Conservation (phyloP, 495 filamentous ascomycete genomes). For the Penicillium mononematosum region DNA sequence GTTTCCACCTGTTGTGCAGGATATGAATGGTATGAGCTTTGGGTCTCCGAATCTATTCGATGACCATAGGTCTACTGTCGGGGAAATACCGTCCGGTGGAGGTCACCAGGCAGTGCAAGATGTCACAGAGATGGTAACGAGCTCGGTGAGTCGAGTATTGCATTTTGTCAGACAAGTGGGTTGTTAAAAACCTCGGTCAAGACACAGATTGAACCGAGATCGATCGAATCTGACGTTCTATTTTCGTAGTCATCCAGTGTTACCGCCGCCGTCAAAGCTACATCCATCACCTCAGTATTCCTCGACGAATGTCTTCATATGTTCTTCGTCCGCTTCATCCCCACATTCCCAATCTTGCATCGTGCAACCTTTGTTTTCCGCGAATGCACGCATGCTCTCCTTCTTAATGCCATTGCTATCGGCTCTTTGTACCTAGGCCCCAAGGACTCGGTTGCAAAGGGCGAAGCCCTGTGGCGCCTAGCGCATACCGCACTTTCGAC, state of each 20-base stretch:
- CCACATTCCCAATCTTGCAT: slow-evolving; percentile 50
- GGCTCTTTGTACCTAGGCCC: slow-evolving; percentile 50
- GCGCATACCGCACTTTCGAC: slow-evolving; percentile 51
- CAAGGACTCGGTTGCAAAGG: slow-evolving; percentile 46
- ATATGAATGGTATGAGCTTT: slow-evolving; percentile 35
- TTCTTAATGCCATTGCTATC: slow-evolving; percentile 51
- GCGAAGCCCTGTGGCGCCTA: slow-evolving; percentile 48
- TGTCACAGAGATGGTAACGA: slow-evolving; percentile 50
- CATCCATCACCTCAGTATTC: slow-evolving; percentile 49
- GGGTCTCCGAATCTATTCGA: slow-evolving; percentile 39
- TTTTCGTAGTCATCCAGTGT: slow-evolving; percentile 43
- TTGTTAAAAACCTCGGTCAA: background rate
- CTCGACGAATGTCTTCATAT: slow-evolving; percentile 51
- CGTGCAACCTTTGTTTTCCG: slow-evolving; percentile 50
- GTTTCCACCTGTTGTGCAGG: slow-evolving; percentile 38
- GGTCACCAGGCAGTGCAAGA: slow-evolving; percentile 49
- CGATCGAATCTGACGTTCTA: slow-evolving; percentile 6
- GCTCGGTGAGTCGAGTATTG: slow-evolving; percentile 34
- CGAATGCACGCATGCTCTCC: slow-evolving; percentile 47
- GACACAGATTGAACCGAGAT: background rate
- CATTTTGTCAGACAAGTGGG: background rate
- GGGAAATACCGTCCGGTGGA: slow-evolving; percentile 43
- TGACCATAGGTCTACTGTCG: slow-evolving; percentile 40
- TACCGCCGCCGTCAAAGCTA: slow-evolving; percentile 48
- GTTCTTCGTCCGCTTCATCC: slow-evolving; percentile 52